A percentile compares a stretch with the other conserved stretches of the same genome.
Evolutionary conservation across 805 yeast species (phyloP).

Genomic region (Saccharomyces kudriavzevii): DNA sequence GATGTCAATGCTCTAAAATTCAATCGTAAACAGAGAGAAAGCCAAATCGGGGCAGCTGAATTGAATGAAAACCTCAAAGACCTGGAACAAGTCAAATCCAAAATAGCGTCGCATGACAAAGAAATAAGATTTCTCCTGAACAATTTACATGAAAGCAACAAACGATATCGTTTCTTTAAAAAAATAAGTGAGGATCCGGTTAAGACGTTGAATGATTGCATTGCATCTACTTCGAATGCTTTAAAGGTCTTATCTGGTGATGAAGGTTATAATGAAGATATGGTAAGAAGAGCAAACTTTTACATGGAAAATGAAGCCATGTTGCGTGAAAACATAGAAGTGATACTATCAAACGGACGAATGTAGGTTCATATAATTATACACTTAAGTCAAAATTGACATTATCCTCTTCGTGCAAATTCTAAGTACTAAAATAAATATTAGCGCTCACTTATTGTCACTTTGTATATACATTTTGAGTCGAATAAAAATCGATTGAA

Average conservation of each 20-base stretch:
- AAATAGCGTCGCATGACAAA: slow-evolving; percentile 37
- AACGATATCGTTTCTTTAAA: slow-evolving; percentile 71
- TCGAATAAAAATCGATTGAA: too few species aligned
- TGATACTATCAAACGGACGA: slow-evolving; percentile 45
- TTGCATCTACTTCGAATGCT: slow-evolving; percentile 74
- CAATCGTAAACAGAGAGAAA: slow-evolving; percentile 27
- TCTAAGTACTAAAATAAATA: neutral
- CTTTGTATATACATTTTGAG: neutral
- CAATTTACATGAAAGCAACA: slow-evolving; percentile 44
- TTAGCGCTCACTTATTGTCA: neutral
- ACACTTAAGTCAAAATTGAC: neutral
- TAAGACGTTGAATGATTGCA: slow-evolving; percentile 61
- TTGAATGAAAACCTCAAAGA: slow-evolving; percentile 25
- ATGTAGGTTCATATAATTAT: slow-evolving; percentile 11
- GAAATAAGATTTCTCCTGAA: slow-evolving; percentile 38
- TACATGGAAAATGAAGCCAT: slow-evolving; percentile 61
- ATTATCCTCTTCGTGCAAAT: neutral
- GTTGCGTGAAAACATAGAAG: slow-evolving; percentile 68
- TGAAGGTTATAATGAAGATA: slow-evolving; percentile 81
- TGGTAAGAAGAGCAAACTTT: slow-evolving; percentile 75
- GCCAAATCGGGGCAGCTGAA: slow-evolving; percentile 24
- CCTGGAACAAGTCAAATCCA: slow-evolving; percentile 31
- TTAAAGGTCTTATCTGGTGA: slow-evolving; percentile 83
- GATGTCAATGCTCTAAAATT: slow-evolving; percentile 17
- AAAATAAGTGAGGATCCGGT: slow-evolving; percentile 72